A percentile compares a stretch with the other conserved stretches of the same genome.
Evolutionary conservation across 1,139 yeast genomes (phyloP).

Genomic region (Candida sanyaensis): DNA sequence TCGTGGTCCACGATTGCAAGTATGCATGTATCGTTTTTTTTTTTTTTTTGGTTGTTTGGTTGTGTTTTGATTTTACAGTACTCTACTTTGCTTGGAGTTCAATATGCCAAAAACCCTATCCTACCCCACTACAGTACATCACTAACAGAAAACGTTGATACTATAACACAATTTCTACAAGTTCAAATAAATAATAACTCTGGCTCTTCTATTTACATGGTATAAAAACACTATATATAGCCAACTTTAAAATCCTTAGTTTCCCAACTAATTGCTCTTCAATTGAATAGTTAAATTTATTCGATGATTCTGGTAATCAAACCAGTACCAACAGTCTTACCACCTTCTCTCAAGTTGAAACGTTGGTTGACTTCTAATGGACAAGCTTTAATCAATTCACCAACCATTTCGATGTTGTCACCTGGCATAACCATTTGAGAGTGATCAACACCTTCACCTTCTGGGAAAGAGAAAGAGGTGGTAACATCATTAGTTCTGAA

Average conservation of each 20-base stretch:
- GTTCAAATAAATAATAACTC: background rate
- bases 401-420: constrained; percentile 96
- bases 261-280: background rate
- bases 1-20: too few species aligned
- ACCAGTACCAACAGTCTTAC: constrained; percentile 99
- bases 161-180: too few species aligned
- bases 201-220: constrained; percentile 2
- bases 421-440: constrained; percentile 96
- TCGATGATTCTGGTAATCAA: constrained; percentile 91
- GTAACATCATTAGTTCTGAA: constrained; percentile 97
- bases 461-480: constrained; percentile 89
- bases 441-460: constrained; percentile 78
- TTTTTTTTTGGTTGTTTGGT: background rate
- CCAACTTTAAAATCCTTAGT: background rate
- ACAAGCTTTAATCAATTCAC: constrained; percentile 87
- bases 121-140: too few species aligned
- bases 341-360: constrained; percentile 99
- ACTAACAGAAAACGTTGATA: too few species aligned
- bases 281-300: constrained; percentile 25
- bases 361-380: constrained; percentile 97
- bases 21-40: too few species aligned
- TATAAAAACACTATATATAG: constrained; percentile 1
- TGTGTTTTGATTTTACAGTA: background rate
- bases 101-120: too few species aligned
- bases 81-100: too few species aligned